Percentiles rank a stretch among this genome's conserved stretches.
These are phyloP conservation scores for Helenozyma baotianmanensis DNA, from an alignment of 805 yeast species.

Conservation along the genomic window DNA sequence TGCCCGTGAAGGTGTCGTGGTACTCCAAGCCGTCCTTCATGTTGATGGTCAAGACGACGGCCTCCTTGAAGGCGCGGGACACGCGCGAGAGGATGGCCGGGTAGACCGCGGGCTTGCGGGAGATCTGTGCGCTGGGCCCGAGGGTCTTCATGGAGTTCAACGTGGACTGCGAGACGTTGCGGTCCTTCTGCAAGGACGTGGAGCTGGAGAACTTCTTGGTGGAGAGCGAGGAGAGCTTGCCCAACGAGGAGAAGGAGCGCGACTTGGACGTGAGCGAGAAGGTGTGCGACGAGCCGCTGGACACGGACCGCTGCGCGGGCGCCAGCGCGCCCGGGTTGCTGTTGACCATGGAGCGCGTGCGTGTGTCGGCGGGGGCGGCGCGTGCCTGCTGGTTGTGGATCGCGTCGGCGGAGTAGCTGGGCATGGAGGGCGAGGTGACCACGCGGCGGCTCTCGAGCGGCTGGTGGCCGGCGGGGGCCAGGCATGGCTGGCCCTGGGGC, in stretches of 20 bases:
- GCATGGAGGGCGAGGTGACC: slow-evolving; percentile 12
- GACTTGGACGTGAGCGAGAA: slow-evolving; percentile 34
- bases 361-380: slow-evolving; percentile 6
- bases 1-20: slow-evolving; percentile 89
- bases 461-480: too few species aligned
- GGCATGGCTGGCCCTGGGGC: too few species aligned
- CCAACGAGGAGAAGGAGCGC: slow-evolving; percentile 37
- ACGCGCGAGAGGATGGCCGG: slow-evolving; percentile 88
- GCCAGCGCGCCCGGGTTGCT: slow-evolving; percentile 8
- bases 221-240: slow-evolving; percentile 37
- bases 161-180: slow-evolving; percentile 26
- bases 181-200: slow-evolving; percentile 28
- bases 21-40: slow-evolving; percentile 89
- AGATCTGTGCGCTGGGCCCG: slow-evolving; percentile 4
- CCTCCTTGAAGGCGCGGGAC: slow-evolving; percentile 69
- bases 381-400: slow-evolving; percentile 7
- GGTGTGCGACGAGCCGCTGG: slow-evolving; percentile 11
- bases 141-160: slow-evolving; percentile 40
- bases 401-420: slow-evolving; percentile 4
- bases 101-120: slow-evolving; percentile 66
- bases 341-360: slow-evolving; percentile 13
- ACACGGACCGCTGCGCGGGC: slow-evolving; percentile 28
- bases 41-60: slow-evolving; percentile 66
- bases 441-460: slow-evolving; percentile 10
- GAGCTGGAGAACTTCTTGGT: slow-evolving; percentile 37